Conservation (phyloP, 176 grass and related monocot genomes). For the Chrysopogon serrulatus region DNA sequence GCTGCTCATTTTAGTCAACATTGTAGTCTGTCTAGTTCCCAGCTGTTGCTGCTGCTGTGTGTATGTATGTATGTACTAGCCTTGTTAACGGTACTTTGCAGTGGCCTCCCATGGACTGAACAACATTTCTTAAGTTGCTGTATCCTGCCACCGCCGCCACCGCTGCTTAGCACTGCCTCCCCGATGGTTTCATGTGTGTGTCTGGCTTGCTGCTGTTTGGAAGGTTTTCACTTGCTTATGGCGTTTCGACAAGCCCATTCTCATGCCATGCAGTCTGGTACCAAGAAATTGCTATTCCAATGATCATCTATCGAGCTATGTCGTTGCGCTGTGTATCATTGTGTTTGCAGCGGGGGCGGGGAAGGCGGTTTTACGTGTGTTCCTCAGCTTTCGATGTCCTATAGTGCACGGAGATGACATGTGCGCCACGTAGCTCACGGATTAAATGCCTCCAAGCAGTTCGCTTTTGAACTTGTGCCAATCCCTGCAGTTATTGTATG, state of each 20-base stretch:
- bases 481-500: background rate
- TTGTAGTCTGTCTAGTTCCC: background rate
- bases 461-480: background rate
- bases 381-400: background rate
- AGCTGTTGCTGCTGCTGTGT: background rate
- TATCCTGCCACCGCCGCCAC: background rate
- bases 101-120: background rate
- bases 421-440: background rate
- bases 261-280: background rate
- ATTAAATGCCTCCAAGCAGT: background rate
- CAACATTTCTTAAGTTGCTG: conserved; percentile 13
- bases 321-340: background rate
- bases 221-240: background rate
- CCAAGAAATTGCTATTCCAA: background rate
- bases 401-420: background rate
- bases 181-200: background rate
- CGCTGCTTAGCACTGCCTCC: background rate
- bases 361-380: background rate
- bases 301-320: background rate
- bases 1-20: background rate
- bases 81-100: background rate
- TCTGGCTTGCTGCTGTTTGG: background rate
- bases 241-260: background rate
- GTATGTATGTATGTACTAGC: background rate
- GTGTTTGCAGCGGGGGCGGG: background rate